Percentiles rank a stretch among this genome's conserved stretches.
Conservation (phyloP, 2,329 filamentous ascomycete genomes). For the Penicillium sp. region DNA sequence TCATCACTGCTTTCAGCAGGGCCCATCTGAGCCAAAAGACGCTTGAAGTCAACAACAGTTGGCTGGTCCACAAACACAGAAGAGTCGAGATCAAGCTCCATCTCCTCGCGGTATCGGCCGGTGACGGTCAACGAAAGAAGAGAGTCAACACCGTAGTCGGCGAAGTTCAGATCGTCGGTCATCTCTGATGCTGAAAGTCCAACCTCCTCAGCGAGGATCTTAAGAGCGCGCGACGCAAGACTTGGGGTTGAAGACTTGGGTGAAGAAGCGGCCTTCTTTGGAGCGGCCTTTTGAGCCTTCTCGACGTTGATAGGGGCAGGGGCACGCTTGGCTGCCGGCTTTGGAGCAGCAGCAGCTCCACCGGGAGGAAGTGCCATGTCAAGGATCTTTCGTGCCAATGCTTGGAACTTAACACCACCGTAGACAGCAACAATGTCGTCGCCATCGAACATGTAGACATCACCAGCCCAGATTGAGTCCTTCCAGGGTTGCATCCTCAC, state of each 20-base stretch:
- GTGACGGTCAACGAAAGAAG: constrained; percentile 63
- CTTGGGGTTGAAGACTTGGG: constrained; percentile 33
- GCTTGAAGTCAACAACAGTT: constrained; percentile 63
- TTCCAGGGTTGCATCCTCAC: constrained; percentile 60
- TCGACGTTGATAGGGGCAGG: constrained; percentile 29
- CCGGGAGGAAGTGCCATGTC: constrained; percentile 44
- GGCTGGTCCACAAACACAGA: constrained; percentile 62
- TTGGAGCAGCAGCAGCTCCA: constrained; percentile 24
- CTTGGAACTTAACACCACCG: constrained; percentile 52
- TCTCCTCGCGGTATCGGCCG: constrained; percentile 63
- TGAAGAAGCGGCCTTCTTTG: constrained; percentile 28
- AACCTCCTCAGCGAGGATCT: constrained; percentile 49
- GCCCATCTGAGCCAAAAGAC: constrained; percentile 48
- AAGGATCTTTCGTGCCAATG: constrained; percentile 42
- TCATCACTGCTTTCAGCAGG: constrained; percentile 33
- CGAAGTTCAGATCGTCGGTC: constrained; percentile 61
- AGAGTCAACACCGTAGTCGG: constrained; percentile 64
- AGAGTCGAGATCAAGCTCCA: constrained; percentile 61
- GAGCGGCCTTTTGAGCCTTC: constrained; percentile 28
- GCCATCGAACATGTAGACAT: constrained; percentile 63
- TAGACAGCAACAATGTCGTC: constrained; percentile 59
- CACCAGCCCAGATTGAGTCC: constrained; percentile 59
- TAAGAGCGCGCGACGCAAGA: constrained; percentile 37
- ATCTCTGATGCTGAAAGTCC: constrained; percentile 61
- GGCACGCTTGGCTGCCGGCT: constrained; percentile 24